Evolutionary conservation across 2,329 filamentous ascomycete species (phyloP).

Genomic region (Drechslerella dactyloides): DNA sequence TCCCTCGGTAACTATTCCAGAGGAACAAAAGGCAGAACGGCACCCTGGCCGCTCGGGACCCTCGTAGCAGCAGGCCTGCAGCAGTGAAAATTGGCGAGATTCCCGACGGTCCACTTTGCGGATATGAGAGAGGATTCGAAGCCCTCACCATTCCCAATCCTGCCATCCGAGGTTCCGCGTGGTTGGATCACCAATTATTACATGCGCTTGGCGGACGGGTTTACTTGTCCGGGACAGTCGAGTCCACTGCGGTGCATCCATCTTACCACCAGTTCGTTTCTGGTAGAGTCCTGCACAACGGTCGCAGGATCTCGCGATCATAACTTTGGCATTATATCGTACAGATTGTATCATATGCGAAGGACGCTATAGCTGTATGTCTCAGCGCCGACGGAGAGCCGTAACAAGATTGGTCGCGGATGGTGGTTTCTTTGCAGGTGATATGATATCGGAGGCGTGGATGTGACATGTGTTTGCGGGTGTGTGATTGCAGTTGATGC

Average conservation of each 20-base stretch:
- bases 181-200: constrained; percentile 46
- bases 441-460: constrained; percentile 16
- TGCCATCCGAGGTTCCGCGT: constrained; percentile 49
- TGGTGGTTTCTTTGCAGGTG: background rate
- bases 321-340: too few species aligned
- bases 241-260: too few species aligned
- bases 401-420: constrained; percentile 1
- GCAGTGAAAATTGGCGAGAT: constrained; percentile 3
- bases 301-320: too few species aligned
- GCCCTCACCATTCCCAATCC: constrained; percentile 22
- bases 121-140: constrained; percentile 11
- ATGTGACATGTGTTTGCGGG: constrained; percentile 15
- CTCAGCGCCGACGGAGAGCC: constrained; percentile 14
- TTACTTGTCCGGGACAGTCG: constrained; percentile 9
- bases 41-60: background rate
- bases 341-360: background rate
- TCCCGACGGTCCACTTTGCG: constrained; percentile 2
- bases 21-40: background rate
- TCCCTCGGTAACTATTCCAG: constrained; percentile 38
- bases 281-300: background rate
- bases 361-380: constrained; percentile 26
- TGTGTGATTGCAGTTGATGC: constrained; percentile 19
- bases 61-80: background rate
- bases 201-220: background rate
- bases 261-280: too few species aligned